phyloP scores from a whole-genome alignment of 208 protist genomes.

The Trypanosoma grayi region DNA sequence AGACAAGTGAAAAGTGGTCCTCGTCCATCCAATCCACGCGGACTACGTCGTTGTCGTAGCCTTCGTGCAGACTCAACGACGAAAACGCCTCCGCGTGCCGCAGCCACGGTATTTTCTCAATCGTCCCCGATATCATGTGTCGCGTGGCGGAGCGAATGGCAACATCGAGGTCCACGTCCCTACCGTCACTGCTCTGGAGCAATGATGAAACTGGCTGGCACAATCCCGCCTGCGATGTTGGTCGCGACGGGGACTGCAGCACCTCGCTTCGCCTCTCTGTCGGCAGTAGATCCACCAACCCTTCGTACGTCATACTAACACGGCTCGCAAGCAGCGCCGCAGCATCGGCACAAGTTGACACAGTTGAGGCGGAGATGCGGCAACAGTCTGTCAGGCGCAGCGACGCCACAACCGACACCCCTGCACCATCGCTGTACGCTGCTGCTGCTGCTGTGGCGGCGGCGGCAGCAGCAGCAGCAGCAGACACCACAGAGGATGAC shows the following conservation, averaged over 20 bases:
- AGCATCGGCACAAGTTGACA: background rate
- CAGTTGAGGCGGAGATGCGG: background rate
- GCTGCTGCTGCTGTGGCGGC: no score
- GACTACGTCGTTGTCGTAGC: conserved; percentile 57
- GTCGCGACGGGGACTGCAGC: conserved; percentile 14
- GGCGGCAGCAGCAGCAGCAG: no score
- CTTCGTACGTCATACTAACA: conserved; percentile 19
- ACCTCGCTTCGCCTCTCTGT: conserved; percentile 15
- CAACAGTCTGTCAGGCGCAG: background rate
- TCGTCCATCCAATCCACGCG: conserved; percentile 38
- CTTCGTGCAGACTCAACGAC: conserved; percentile 41
- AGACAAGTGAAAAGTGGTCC: conserved; percentile 19
- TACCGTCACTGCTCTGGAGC: background rate
- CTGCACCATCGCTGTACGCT: no score
- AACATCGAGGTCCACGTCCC: conserved; percentile 27
- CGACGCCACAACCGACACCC: no score
- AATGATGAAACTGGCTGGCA: background rate
- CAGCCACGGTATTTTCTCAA: conserved; percentile 65
- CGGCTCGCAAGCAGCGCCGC: conserved; percentile 7
- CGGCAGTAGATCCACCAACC: conserved; percentile 14
- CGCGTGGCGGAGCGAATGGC: conserved; percentile 30
- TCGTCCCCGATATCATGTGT: conserved; percentile 30
- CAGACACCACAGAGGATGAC: no score
- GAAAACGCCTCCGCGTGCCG: conserved; percentile 66
- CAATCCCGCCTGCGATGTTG: background rate